A percentile compares a stretch with the other conserved stretches of the same genome.
Evolutionary conservation across 202 grass and related monocot genomes (phyloP).

Genomic region (Panicum virgatum): DNA sequence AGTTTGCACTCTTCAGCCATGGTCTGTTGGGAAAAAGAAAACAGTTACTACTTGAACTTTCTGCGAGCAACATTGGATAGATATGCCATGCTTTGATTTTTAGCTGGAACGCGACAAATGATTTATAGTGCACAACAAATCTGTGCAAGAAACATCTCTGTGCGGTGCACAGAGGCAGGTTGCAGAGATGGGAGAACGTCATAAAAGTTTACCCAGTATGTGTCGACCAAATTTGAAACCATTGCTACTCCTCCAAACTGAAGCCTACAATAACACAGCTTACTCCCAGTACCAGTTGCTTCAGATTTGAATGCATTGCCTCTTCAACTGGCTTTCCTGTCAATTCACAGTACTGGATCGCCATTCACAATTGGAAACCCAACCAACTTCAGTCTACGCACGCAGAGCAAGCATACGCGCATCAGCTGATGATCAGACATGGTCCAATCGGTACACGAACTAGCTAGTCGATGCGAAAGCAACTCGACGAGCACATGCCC

Average conservation of each 20-base stretch:
- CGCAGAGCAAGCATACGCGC: constrained; percentile 2
- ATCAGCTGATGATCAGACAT: constrained; percentile 20
- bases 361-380: constrained; percentile 8
- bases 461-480: too few species aligned
- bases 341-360: not conserved
- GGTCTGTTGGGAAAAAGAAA: constrained; percentile 36
- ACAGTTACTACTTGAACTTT: not conserved
- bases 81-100: not conserved
- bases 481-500: constrained; percentile 16
- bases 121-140: not conserved
- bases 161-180: not conserved
- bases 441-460: too few species aligned
- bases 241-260: not conserved
- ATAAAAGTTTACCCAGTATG: constrained; percentile 18
- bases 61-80: not conserved
- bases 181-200: not conserved
- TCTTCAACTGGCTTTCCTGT: not conserved
- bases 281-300: not conserved
- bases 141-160: constrained; percentile 5
- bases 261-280: constrained; percentile 13
- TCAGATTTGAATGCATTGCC: constrained; percentile 20
- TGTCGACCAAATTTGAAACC: constrained; percentile 18
- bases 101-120: not conserved
- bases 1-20: constrained; percentile 47
- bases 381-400: constrained; percentile 8